phyloP scores from a whole-genome alignment of 1,139 yeast genomes.

The Wickerhamiella pararugosa region DNA sequence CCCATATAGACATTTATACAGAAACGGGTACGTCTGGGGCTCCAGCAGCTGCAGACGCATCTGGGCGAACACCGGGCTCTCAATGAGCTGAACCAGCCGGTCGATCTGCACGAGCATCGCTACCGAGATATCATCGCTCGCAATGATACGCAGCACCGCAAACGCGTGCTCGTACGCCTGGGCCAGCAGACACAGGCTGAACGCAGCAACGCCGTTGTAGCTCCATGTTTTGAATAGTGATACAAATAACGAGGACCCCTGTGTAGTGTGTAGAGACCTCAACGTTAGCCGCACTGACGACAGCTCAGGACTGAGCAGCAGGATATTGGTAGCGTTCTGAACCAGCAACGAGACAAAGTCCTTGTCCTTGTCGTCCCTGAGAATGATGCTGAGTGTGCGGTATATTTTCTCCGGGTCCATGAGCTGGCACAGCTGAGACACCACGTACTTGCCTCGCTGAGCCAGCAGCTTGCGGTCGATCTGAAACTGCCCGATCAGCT shows the following conservation, averaged over 20 bases:
- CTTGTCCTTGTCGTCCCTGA: slow-evolving; percentile 41
- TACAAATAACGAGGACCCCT: slow-evolving; percentile 62
- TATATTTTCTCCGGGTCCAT: slow-evolving; percentile 74
- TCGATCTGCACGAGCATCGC: slow-evolving; percentile 65
- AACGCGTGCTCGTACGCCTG: slow-evolving; percentile 85
- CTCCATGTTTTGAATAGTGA: slow-evolving; percentile 84
- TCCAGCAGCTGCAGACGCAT: slow-evolving; percentile 75
- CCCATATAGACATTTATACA: slow-evolving; percentile 83
- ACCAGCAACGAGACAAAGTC: slow-evolving; percentile 70
- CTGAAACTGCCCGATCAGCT: slow-evolving; percentile 55
- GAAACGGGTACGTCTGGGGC: slow-evolving; percentile 67
- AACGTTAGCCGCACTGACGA: slow-evolving; percentile 53
- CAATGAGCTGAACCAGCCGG: slow-evolving; percentile 61
- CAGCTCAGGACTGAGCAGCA: slow-evolving; percentile 80
- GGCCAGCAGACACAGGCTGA: slow-evolving; percentile 72
- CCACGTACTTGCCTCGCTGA: slow-evolving; percentile 67
- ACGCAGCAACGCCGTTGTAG: slow-evolving; percentile 76
- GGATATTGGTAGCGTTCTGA: slow-evolving; percentile 72
- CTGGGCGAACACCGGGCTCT: slow-evolving; percentile 82
- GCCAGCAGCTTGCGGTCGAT: slow-evolving; percentile 47
- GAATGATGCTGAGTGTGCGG: slow-evolving; percentile 62
- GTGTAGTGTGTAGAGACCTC: slow-evolving; percentile 34
- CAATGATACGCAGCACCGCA: slow-evolving; percentile 56
- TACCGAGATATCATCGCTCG: slow-evolving; percentile 61
- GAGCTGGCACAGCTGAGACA: slow-evolving; percentile 70